Evolutionary conservation across 176 grass and related monocot genomes (phyloP).

Genomic region (Juncus effusus): DNA sequence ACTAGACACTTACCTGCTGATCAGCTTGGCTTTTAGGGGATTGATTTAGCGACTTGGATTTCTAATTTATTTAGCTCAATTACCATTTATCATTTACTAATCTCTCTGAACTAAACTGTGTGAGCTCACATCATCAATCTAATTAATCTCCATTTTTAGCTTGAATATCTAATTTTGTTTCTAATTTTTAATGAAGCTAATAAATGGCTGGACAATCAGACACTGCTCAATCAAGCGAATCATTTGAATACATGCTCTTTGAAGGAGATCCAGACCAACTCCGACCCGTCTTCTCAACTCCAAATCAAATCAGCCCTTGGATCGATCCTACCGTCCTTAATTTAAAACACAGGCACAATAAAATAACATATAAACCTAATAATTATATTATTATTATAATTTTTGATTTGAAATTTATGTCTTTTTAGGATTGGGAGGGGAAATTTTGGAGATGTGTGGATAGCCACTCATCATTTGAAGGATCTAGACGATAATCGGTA

Average conservation of each 20-base stretch:
- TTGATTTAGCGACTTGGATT: neutral
- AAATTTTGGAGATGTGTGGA: constrained; percentile 86
- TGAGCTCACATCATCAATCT: neutral
- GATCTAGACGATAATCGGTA: constrained; percentile 56
- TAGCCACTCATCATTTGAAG: constrained; percentile 73
- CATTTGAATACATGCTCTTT: constrained; percentile 88
- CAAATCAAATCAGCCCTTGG: constrained; percentile 74
- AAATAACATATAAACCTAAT: no score
- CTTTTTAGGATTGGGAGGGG: constrained; percentile 67
- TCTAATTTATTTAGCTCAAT: no score
- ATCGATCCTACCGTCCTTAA: constrained; percentile 57
- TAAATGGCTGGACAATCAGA: constrained; percentile 53
- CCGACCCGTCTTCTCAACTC: constrained; percentile 53
- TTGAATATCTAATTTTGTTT: constrained; percentile 13
- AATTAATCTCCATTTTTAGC: neutral
- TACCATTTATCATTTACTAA: neutral
- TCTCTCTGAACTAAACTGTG: neutral
- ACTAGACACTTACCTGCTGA: neutral
- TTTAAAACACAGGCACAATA: constrained; percentile 53
- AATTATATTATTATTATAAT: no score
- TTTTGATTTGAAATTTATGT: neutral
- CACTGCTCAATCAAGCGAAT: constrained; percentile 38
- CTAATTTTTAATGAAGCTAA: constrained; percentile 3
- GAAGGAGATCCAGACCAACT: constrained; percentile 69
- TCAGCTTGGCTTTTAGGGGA: neutral